Base-by-base conservation (phyloP, 768 basidiomycete species). In the Serendipita sp. region DNA sequence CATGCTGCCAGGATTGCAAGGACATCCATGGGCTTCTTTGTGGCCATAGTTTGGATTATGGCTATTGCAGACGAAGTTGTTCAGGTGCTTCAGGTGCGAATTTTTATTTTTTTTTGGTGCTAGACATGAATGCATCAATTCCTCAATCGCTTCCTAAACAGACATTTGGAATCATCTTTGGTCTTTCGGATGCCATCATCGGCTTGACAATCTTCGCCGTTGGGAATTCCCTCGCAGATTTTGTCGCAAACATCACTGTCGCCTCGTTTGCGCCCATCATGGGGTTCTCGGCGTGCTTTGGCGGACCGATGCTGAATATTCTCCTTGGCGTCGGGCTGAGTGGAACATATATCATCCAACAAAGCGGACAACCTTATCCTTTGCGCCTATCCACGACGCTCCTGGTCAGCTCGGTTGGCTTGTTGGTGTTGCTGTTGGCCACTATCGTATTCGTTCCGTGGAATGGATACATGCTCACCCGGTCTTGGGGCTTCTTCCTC, bases 1-100 rank as follows among this genome's bases (percentile, higher is more conserved):
- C 14, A 78, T 3, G 69, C 79, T 14, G 78, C 81, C 50, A 79
- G 82, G 63, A 78, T 92, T 73, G 77, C 80, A 9, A 80, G 93
- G 9, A 95, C 91, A 69, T 86, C 84, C 24, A 85, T 94, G 78
- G 95, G 96, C 0, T 99, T 99, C 74, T 71, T 85, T 22, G 86
- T 95, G 28, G 79, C 92, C 2, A 82, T 97, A 65, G 84, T 97
- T 5, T 99, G 96, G 95, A 97, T 99, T 68, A 94, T 97, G 83
- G 92, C 88, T 3, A 93, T 98, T 53, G 93, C 94, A 0, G 93
- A 96, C 70, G 94, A 97, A 71, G 92, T 95, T 1, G 92, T 98
- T 31, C 81, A 86, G 53, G 85, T 97, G 11, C 79, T 98, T 9
- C 84, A 87, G 76, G 94, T 94, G 48, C 63, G 79, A 67, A 3